Percentiles rank a stretch among this genome's conserved stretches.
These are phyloP conservation scores for Tulasnella sp. DNA, from an alignment of 768 basidiomycete species.

Conservation along the genomic window DNA sequence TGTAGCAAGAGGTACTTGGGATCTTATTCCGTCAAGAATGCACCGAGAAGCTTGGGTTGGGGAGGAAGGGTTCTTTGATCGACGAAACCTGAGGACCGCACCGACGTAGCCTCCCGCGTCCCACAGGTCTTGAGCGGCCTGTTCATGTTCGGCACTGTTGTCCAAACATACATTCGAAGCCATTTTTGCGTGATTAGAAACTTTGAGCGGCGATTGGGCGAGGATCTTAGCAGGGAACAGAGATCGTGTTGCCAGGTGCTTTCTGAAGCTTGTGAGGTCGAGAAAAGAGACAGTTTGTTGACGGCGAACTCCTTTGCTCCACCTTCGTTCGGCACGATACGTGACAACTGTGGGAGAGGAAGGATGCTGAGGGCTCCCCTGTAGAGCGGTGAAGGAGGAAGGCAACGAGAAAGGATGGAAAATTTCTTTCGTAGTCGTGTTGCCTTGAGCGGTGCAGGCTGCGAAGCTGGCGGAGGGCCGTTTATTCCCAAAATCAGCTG, in stretches of 20 bases:
- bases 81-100: neutral
- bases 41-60: neutral
- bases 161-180: too few relatives aligned
- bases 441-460: neutral
- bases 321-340: neutral
- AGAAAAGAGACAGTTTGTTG: neutral
- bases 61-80: neutral
- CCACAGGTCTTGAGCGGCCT: too few relatives aligned
- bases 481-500: neutral
- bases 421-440: too few relatives aligned
- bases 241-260: too few relatives aligned
- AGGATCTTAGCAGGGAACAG: too few relatives aligned
- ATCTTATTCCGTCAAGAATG: neutral
- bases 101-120: constrained; percentile 39
- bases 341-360: neutral
- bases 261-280: too few relatives aligned
- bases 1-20: neutral
- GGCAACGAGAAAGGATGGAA: neutral
- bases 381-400: neutral
- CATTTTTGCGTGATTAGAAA: too few relatives aligned
- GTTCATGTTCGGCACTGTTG: too few relatives aligned
- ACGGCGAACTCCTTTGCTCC: neutral
- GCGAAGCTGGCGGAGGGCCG: neutral
- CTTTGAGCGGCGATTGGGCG: too few relatives aligned
- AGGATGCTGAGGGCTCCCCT: neutral